Conservation (phyloP, 208 protist genomes). For the Leishmania guyanensis region DNA sequence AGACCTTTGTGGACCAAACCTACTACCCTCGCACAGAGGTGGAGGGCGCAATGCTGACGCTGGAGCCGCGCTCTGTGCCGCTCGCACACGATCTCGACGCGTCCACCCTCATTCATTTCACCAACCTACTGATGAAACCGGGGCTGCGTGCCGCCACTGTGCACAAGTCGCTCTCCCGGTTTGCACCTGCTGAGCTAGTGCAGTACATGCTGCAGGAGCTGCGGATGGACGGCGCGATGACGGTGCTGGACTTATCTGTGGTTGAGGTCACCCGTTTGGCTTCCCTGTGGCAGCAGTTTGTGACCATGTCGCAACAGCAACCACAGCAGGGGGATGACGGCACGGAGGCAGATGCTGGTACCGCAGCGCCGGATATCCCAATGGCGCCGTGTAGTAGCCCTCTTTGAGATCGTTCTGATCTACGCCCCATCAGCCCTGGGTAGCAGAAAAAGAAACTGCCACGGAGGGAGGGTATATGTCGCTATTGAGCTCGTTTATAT, state of each 20-base stretch:
- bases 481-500: neutral
- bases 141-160: conserved; percentile 62
- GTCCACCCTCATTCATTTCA: conserved; percentile 79
- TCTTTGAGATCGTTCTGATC: neutral
- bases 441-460: neutral
- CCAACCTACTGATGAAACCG: conserved; percentile 75
- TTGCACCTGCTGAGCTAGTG: conserved; percentile 72
- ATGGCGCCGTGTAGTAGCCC: neutral
- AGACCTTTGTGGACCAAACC: conserved; percentile 80
- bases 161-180: conserved; percentile 66
- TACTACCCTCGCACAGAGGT: conserved; percentile 90
- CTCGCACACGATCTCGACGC: conserved; percentile 59
- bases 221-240: conserved; percentile 80
- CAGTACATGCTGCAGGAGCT: conserved; percentile 87
- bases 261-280: conserved; percentile 71
- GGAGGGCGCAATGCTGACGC: conserved; percentile 75
- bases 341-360: neutral
- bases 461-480: neutral
- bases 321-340: conserved; percentile 7
- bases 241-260: conserved; percentile 74
- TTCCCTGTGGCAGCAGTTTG: conserved; percentile 73
- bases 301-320: conserved; percentile 60
- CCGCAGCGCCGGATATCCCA: neutral
- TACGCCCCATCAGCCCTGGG: neutral
- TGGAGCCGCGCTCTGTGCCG: conserved; percentile 67